Evolutionary conservation across 805 yeast species (phyloP), one percentile per base, ranked within the genome.

Genomic region (Starmerella vitae): DNA sequence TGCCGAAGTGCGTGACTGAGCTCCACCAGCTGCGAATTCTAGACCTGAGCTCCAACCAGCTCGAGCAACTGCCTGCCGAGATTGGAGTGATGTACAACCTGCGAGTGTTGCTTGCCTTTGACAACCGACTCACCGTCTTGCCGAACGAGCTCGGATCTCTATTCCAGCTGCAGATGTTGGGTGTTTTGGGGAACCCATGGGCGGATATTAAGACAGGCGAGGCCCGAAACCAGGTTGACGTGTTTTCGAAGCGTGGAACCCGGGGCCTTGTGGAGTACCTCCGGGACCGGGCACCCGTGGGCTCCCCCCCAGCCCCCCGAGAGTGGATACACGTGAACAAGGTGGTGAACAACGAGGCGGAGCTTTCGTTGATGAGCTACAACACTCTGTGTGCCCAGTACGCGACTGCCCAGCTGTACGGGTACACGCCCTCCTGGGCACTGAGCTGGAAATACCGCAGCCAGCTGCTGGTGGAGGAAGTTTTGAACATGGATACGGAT

Each of bases 371-470:
- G 34, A 68, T 84, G 71, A 75, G 85, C 28, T 88, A 85, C 64
- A 91, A 91, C 62, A 83, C 93, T 2, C 66, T 91, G 57, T 91
- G 98, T 60, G 97, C 88, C 57, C 91, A 81, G 58, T 88, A 88
- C 63, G 96, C 97, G 2, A 84, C 95, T 3, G 71, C 91, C 17
- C 79, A 76, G 57, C 70, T 88, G 78, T 91, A 83, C 60, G 88
- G 81, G 53, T 88, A 82, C 57, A 85, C 97, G 1, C 97, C 97
- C 18, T 74, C 93, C 2, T 91, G 98, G 97, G 99, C 97, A 2
- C 69, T 91, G 46, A 74, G 76, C 38, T 88, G 97, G 97, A 80
- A 80, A 10, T 85, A 78, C 61, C 78, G 99, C 60, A 73, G 79
- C 54, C 77, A 80, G 44, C 65, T 73, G 30, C 67, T 91, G 47